Base-by-base conservation (phyloP, 2,329 filamentous ascomycete species). In the Colletotrichum lini region DNA sequence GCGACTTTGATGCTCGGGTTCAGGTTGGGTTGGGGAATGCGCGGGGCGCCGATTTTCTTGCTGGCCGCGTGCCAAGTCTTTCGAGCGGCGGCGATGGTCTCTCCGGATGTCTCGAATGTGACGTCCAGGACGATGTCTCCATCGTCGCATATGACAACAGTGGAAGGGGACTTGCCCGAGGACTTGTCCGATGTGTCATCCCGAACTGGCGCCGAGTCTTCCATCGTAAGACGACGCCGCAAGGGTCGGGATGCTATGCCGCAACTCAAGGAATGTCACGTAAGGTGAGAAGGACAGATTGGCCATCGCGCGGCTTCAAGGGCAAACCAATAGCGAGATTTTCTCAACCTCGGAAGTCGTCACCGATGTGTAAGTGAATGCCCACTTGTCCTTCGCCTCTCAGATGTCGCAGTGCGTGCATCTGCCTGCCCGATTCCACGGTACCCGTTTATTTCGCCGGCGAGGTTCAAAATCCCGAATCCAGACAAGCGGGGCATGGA, bases 121-220 rank as follows among this genome's bases (percentile, higher is more conserved):
- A 94, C 87, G 72, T 91, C 86, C 16, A 95, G 85, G 42, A 94
- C 78, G 23, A 94, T 80, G 76, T 94, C 90, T 45, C 93, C 93
- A 18, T 83, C 81, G 4, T 84, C 74, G 26, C 86, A 86, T 60
- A 94, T 87, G 42, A 85, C 82, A 53, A 90, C 78, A 65, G 89
- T 77, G 40, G 78, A 75, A 53, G 79, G 77, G 53, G 79, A 75
- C 65, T 76, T 73, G 65, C 72, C 75, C 67, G 74, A 65, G 45
- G 72, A 57, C 53, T 56, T 50, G 47, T 70, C 66, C 44, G 73
- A 72, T 58, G 75, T 64, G 60, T 75, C 75, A 74, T 77, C 75
- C 65, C 74, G 72, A 60, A 73, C 73, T 65, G 72, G 50, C 61
- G 74, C 73, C 60, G 73, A 68, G 65, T 75, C 75, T 68, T 75